Base-by-base conservation (phyloP, 257 asterid genomes). In the Jacaranda mimosifolia region DNA sequence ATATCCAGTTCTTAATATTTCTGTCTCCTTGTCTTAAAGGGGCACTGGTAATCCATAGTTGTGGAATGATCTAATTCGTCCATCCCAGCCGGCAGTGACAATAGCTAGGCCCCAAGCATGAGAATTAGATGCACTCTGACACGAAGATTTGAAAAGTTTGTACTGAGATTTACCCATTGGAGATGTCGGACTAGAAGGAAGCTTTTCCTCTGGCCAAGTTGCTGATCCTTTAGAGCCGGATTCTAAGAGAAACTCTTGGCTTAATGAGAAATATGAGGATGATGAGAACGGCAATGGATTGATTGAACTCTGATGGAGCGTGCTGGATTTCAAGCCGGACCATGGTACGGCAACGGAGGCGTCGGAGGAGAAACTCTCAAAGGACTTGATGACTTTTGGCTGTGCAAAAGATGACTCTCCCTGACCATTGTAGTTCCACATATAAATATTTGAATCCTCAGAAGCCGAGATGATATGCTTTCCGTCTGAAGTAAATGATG, bases 201-300 rank as follows among this genome's bases (percentile, higher is more conserved):
- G 99, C 88, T 94, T 96, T 80, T 96, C 99, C 82, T 96, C 99
- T 0, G 99, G 99, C 99, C 99, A 96, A 48, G 99, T 96, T 14
- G 97, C 99, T 0, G 98, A 88, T 66, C 91, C 95, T 71, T 83
- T 88, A 11, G 92, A 83, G 74, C 75, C 82, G 60, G 94, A 80
- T 80, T 87, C 97, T 2, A 89, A 49, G 77, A 81, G 89, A 59
- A 87, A 83, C 55, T 91, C 94, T 46, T 86, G 89, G 68, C 85
- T 85, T 70, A 86, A 73, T 8, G 96, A 89, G 80, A 88, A 88
- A 74, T 84, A 85, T 39, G 88, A 68, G 68, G 87, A 78, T 4
- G 91, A 83, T 38, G 90, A 84, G 78, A 87, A 89, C 7, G 91
- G 95, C 80, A 87, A 65, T 38, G 80, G 48, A 12, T 67, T 80